Conservation (phyloP, 345 rosid genomes). For the Draba incana region DNA sequence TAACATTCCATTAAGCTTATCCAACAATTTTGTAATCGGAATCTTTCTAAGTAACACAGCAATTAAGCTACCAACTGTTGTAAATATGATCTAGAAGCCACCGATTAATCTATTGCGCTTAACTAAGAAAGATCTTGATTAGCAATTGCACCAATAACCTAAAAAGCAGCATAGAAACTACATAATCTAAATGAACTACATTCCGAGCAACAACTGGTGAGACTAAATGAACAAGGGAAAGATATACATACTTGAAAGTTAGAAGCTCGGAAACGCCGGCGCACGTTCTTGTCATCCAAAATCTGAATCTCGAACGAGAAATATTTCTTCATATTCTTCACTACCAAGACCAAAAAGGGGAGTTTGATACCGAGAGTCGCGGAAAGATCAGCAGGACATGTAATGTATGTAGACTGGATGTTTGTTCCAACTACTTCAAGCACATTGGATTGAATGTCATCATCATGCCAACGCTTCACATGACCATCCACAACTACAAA, state of each 20-base stretch:
- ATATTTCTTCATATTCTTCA: slow-evolving; percentile 88
- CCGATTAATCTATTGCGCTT: not conserved
- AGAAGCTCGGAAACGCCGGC: slow-evolving; percentile 97
- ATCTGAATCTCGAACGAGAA: slow-evolving; percentile 96
- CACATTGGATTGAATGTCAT: slow-evolving; percentile 86
- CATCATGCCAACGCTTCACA: slow-evolving; percentile 84
- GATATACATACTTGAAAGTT: slow-evolving; percentile 95
- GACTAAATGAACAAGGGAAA: slow-evolving; percentile 39
- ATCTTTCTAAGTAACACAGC: not conserved
- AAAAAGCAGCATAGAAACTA: not conserved
- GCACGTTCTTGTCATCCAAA: slow-evolving; percentile 94
- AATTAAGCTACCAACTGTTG: not conserved
- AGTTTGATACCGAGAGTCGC: slow-evolving; percentile 97
- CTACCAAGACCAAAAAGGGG: slow-evolving; percentile 88
- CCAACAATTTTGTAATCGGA: not conserved
- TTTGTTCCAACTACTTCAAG: slow-evolving; percentile 88
- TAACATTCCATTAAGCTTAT: not conserved
- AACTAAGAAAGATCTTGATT: slow-evolving; percentile 14
- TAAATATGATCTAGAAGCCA: not conserved
- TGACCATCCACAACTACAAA: slow-evolving; percentile 73
- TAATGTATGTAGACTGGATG: slow-evolving; percentile 86
- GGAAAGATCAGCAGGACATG: slow-evolving; percentile 88
- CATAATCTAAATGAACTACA: too few relatives aligned
- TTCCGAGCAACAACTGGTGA: not conserved
- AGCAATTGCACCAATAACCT: not conserved